Percentiles rank a stretch among this genome's conserved stretches.
Conservation (phyloP, 2,329 filamentous ascomycete genomes). For the Hansfordia pulvinata region DNA sequence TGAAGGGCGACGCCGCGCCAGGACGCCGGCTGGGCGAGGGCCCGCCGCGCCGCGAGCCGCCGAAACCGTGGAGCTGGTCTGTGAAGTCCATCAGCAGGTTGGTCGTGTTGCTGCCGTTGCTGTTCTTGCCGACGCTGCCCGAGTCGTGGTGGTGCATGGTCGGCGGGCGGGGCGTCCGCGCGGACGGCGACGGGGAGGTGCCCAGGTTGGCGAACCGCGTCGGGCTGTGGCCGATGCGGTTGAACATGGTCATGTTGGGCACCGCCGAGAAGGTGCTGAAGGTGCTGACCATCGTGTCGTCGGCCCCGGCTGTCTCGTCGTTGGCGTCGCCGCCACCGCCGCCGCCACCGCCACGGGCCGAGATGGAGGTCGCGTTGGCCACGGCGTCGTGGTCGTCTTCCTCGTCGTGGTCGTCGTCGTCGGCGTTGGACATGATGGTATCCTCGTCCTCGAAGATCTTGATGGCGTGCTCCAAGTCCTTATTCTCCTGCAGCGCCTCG, state of each 20-base stretch:
- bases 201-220: constrained; percentile 31
- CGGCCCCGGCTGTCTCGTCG: constrained; percentile 34
- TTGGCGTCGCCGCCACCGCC: constrained; percentile 7
- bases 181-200: constrained; percentile 20
- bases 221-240: constrained; percentile 55
- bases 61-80: constrained; percentile 40
- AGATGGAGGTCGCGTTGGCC: constrained; percentile 9
- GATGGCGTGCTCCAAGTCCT: constrained; percentile 43
- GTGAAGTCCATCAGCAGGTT: constrained; percentile 83
- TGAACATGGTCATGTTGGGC: constrained; percentile 75
- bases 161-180: constrained; percentile 20
- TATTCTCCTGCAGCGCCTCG: constrained; percentile 38
- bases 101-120: too few species aligned
- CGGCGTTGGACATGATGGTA: constrained; percentile 17
- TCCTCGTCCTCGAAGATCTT: constrained; percentile 47
- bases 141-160: constrained; percentile 26
- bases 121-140: too few species aligned
- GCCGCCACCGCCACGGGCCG: constrained; percentile 4
- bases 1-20: constrained; percentile 30
- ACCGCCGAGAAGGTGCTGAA: constrained; percentile 85
- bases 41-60: constrained; percentile 11
- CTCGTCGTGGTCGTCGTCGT: constrained; percentile 16
- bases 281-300: constrained; percentile 66
- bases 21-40: constrained; percentile 26
- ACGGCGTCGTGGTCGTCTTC: constrained; percentile 16